These are phyloP conservation scores for Persicaria tinctoria DNA, from an alignment of 148 eudicot species.

Conservation along the genomic window DNA sequence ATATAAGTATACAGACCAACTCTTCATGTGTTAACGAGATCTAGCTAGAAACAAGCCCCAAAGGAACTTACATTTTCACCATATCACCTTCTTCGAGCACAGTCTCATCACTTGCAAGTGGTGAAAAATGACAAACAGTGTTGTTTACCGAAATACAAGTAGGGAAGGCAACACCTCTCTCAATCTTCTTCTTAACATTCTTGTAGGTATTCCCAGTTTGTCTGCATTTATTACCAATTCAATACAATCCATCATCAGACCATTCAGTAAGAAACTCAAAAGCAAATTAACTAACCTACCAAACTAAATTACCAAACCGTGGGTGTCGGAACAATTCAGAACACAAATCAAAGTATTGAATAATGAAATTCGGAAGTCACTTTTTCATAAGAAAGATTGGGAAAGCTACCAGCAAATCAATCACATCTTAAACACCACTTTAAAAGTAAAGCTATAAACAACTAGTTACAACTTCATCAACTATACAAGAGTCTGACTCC, in stretches of 20 bases:
- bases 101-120: constrained; percentile 72
- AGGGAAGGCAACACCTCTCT: constrained; percentile 90
- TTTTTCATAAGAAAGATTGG: neutral
- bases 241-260: neutral
- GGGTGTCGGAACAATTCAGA: neutral
- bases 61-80: constrained; percentile 61
- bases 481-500: neutral
- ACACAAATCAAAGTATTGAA: neutral
- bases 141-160: constrained; percentile 88
- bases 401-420: neutral
- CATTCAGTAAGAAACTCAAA: neutral
- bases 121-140: constrained; percentile 69
- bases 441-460: neutral
- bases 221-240: constrained; percentile 25
- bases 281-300: neutral
- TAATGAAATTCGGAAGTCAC: neutral
- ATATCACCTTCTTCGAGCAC: constrained; percentile 79
- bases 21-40: neutral
- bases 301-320: neutral
- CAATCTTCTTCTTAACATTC: constrained; percentile 88
- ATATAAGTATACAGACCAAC: neutral
- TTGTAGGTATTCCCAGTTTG: constrained; percentile 75
- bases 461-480: neutral
- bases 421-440: neutral
- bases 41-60: neutral